Evolutionary conservation across 1,284 basidiomycete genomes (phyloP).

Genomic region (Amylostereum areolatum): DNA sequence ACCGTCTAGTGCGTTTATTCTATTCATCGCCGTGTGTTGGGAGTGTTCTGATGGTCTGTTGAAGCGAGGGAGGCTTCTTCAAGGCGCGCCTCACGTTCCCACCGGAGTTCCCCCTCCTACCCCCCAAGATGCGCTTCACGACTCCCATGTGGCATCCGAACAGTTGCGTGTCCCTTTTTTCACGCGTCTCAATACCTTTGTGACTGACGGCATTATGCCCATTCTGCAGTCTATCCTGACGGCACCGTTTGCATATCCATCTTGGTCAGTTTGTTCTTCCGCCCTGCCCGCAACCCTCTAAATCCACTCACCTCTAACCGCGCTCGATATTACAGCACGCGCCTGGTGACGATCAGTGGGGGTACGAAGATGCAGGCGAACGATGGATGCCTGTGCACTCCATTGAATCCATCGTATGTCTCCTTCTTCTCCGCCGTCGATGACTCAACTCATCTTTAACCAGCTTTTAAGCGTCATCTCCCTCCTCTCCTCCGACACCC

Average conservation of each 20-base stretch:
- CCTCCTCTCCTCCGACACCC: constrained; percentile 86
- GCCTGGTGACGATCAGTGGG: constrained; percentile 96
- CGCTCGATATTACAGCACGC: constrained; percentile 59
- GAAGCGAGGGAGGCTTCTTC: constrained; percentile 89
- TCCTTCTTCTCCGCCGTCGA: constrained; percentile 1
- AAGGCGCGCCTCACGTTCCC: constrained; percentile 87
- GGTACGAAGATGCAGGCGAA: constrained; percentile 97
- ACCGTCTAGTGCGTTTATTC: constrained; percentile 70
- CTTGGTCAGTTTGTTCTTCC: constrained; percentile 50
- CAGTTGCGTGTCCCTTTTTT: constrained; percentile 43
- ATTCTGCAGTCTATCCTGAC: constrained; percentile 73
- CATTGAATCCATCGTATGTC: constrained; percentile 90
- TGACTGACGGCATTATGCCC: constrained; percentile 5
- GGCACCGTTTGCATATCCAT: constrained; percentile 96
- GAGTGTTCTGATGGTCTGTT: neutral
- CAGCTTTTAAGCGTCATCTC: constrained; percentile 97
- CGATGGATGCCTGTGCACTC: constrained; percentile 97
- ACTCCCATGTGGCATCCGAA: constrained; percentile 99
- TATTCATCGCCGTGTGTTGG: neutral
- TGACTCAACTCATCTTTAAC: constrained; percentile 6
- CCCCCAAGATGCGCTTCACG: constrained; percentile 94
- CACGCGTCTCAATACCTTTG: constrained; percentile 3
- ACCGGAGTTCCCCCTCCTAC: constrained; percentile 83
- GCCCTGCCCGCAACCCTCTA: neutral
- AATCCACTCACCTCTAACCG: constrained; percentile 7